Evolutionary conservation across 1,284 basidiomycete genomes (phyloP).

Genomic region (Coriolopsis trogii): DNA sequence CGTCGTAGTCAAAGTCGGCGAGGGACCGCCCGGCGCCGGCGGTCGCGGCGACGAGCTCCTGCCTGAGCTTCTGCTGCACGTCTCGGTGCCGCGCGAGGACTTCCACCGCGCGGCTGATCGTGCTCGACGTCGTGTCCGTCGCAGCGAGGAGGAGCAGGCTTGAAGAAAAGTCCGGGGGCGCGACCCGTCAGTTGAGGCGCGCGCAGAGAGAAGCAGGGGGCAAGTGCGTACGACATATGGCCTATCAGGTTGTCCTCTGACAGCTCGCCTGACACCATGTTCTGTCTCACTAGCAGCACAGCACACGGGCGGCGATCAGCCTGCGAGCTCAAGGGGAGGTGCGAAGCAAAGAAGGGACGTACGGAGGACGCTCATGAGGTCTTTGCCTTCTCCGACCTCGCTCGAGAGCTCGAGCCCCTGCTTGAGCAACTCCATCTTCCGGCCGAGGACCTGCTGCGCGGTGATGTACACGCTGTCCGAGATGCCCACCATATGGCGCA

Average conservation of each 20-base stretch:
- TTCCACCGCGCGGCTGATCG: conserved; percentile 28
- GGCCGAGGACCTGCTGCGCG: conserved; percentile 13
- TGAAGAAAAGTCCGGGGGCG: neutral
- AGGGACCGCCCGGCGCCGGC: conserved; percentile 9
- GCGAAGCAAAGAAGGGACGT: conserved; percentile 7
- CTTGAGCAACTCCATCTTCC: conserved; percentile 17
- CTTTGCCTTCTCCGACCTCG: conserved; percentile 25
- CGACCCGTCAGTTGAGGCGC: neutral
- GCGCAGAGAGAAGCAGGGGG: neutral
- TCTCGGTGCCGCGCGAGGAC: conserved; percentile 27
- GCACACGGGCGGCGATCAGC: too few species aligned
- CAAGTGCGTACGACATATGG: conserved; percentile 26
- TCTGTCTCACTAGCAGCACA: conserved; percentile 24
- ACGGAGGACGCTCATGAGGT: conserved; percentile 33
- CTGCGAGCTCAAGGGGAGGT: too few species aligned
- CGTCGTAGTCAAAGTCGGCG: conserved; percentile 23
- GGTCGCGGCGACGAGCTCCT: conserved; percentile 29
- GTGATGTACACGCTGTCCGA: conserved; percentile 20
- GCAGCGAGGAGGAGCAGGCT: conserved; percentile 33
- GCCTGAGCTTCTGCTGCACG: conserved; percentile 29
- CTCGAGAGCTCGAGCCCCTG: conserved; percentile 14
- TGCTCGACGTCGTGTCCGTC: conserved; percentile 34
- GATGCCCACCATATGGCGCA: conserved; percentile 8
- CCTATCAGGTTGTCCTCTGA: conserved; percentile 23
- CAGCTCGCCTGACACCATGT: conserved; percentile 18